Percentiles rank a stretch among this genome's conserved stretches.
Evolutionary conservation across 164 flowering plant species (phyloP).

Genomic region (Kalanchoe fedtschenkoi): DNA sequence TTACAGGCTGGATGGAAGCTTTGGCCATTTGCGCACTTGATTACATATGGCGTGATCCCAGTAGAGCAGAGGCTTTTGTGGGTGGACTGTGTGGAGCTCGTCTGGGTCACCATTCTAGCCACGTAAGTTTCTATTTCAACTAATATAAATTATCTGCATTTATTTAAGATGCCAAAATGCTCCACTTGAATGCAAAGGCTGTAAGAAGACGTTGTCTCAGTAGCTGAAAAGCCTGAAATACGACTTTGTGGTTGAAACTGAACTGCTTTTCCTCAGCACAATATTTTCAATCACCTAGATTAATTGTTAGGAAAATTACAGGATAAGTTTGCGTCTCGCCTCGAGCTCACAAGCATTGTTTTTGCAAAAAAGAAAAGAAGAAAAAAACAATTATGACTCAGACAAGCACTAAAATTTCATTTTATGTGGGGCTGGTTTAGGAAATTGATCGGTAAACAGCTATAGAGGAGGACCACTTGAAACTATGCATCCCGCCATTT

Average conservation of each 20-base stretch:
- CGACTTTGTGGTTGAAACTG: background rate
- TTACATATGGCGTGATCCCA: constrained; percentile 85
- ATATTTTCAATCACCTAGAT: background rate
- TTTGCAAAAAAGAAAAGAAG: too few relatives aligned
- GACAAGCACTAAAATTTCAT: too few relatives aligned
- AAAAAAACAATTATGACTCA: too few relatives aligned
- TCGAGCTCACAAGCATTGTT: background rate
- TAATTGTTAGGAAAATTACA: background rate
- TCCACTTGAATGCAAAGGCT: background rate
- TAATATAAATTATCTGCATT: background rate
- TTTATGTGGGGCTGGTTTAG: too few relatives aligned
- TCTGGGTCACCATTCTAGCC: constrained; percentile 95
- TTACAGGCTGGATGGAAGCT: constrained; percentile 98
- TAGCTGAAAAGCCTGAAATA: background rate
- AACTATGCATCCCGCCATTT: too few relatives aligned
- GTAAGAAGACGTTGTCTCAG: background rate
- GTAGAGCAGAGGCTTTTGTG: constrained; percentile 95
- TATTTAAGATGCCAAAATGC: too few relatives aligned
- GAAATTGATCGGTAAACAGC: too few relatives aligned
- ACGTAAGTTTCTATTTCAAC: constrained; percentile 42
- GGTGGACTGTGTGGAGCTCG: constrained; percentile 92
- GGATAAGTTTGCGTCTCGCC: background rate
- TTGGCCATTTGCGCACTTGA: constrained; percentile 95
- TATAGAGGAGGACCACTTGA: too few relatives aligned
- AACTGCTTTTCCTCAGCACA: background rate